A percentile compares a stretch with the other conserved stretches of the same genome.
Conservation (phyloP, 2,329 filamentous ascomycete species). For the Cadophora sp. region DNA sequence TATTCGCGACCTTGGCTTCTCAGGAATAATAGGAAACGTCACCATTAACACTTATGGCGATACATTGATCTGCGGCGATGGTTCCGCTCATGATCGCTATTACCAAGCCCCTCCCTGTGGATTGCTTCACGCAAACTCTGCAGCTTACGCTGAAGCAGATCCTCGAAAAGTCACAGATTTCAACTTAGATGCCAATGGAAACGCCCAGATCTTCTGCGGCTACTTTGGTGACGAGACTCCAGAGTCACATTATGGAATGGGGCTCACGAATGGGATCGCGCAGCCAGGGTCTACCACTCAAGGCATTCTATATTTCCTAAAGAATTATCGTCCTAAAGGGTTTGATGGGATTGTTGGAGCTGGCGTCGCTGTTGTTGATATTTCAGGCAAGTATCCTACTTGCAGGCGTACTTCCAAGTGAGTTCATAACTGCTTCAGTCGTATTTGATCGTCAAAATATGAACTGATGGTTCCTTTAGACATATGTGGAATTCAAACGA, state of each 20-base stretch:
- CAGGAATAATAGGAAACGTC: constrained; percentile 13
- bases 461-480: not conserved
- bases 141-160: not conserved
- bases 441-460: not conserved
- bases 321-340: constrained; percentile 12
- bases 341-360: constrained; percentile 23
- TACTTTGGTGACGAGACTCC: constrained; percentile 11
- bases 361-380: constrained; percentile 22
- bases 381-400: constrained; percentile 13
- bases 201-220: constrained; percentile 19
- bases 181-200: not conserved
- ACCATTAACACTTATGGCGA: constrained; percentile 22
- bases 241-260: constrained; percentile 15
- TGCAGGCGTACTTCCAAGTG: constrained; percentile 13
- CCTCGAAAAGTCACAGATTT: constrained; percentile 16
- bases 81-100: constrained; percentile 9
- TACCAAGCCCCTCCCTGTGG: constrained; percentile 5
- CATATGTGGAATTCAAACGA: constrained; percentile 10
- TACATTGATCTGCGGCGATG: constrained; percentile 19
- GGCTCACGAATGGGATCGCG: constrained; percentile 20
- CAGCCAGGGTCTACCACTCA: not conserved
- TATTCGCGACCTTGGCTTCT: constrained; percentile 25
- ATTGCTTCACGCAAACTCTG: constrained; percentile 9
- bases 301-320: constrained; percentile 22
- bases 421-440: not conserved